Conservation (phyloP, 108 stramenopile species). For the Cyclotella distinguenda region DNA sequence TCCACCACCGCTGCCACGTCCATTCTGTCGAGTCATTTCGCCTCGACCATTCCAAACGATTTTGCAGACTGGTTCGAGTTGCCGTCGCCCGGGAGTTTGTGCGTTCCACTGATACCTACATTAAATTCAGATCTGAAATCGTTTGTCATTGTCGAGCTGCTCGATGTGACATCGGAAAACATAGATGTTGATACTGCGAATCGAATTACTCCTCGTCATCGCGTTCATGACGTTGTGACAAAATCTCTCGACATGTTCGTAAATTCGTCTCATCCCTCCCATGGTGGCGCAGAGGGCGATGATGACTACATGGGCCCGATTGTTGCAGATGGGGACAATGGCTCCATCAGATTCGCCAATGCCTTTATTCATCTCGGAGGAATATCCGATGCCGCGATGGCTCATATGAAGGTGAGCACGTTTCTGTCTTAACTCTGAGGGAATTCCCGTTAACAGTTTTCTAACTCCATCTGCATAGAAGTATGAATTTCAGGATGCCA, state of each 20-base stretch:
- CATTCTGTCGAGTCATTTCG: slow-evolving; percentile 13
- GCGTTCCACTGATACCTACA: slow-evolving; percentile 29
- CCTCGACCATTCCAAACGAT: slow-evolving; percentile 29
- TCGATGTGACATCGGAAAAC: neutral
- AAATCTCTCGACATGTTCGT: slow-evolving; percentile 9
- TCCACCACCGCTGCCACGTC: slow-evolving; percentile 1
- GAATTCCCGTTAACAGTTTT: neutral
- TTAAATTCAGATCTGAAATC: slow-evolving; percentile 14
- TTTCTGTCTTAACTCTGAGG: neutral
- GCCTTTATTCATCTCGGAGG: slow-evolving; percentile 12
- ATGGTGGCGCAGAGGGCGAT: slow-evolving; percentile 1
- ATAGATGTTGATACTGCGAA: slow-evolving; percentile 6
- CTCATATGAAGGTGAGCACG: slow-evolving; percentile 4
- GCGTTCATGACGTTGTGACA: slow-evolving; percentile 17
- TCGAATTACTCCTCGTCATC: slow-evolving; percentile 20
- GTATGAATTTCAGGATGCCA: slow-evolving; percentile 27
- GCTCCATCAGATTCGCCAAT: slow-evolving; percentile 32
- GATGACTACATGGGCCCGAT: slow-evolving; percentile 24
- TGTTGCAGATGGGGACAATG: slow-evolving; percentile 26
- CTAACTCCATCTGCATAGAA: neutral
- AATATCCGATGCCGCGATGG: slow-evolving; percentile 24
- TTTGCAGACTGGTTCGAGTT: slow-evolving; percentile 36
- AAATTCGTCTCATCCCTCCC: neutral
- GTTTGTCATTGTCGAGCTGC: slow-evolving; percentile 8
- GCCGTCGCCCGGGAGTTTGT: slow-evolving; percentile 27